These are phyloP conservation scores for Phytophthora kernoviae DNA, from an alignment of 352 stramenopile genomes.

Conservation along the genomic window DNA sequence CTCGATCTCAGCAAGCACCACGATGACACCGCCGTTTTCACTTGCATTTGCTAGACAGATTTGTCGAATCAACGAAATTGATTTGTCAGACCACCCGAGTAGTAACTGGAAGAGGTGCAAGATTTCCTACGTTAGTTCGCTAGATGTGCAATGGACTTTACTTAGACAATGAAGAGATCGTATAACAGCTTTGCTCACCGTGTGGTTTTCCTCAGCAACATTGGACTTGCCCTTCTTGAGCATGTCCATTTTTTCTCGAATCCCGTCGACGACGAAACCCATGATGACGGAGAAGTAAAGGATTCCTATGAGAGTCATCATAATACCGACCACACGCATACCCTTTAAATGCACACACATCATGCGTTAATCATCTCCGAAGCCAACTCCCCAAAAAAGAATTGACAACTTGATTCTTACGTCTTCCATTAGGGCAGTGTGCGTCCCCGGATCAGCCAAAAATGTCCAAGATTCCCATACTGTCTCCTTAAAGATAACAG, in stretches of 20 bases:
- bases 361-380: too few species aligned
- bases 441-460: constrained; percentile 53
- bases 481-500: constrained; percentile 39
- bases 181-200: constrained; percentile 25
- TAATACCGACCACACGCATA: constrained; percentile 46
- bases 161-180: background rate
- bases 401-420: constrained; percentile 15
- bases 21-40: constrained; percentile 71
- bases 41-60: constrained; percentile 83
- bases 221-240: constrained; percentile 83
- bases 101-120: constrained; percentile 45
- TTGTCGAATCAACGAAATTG: constrained; percentile 71
- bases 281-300: constrained; percentile 87
- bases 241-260: constrained; percentile 81
- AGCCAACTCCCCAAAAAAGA: too few species aligned
- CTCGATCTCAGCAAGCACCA: constrained; percentile 61
- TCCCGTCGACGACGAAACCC: constrained; percentile 83
- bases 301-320: constrained; percentile 64
- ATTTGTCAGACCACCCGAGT: constrained; percentile 82
- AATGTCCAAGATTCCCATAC: constrained; percentile 74
- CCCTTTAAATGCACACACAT: too few species aligned
- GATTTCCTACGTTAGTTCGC: background rate
- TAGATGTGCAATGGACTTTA: background rate
- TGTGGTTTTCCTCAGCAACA: constrained; percentile 73
- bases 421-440: constrained; percentile 41